Evolutionary conservation across 2,329 filamentous ascomycete genomes (phyloP).

Genomic region (Fusarium secorum): DNA sequence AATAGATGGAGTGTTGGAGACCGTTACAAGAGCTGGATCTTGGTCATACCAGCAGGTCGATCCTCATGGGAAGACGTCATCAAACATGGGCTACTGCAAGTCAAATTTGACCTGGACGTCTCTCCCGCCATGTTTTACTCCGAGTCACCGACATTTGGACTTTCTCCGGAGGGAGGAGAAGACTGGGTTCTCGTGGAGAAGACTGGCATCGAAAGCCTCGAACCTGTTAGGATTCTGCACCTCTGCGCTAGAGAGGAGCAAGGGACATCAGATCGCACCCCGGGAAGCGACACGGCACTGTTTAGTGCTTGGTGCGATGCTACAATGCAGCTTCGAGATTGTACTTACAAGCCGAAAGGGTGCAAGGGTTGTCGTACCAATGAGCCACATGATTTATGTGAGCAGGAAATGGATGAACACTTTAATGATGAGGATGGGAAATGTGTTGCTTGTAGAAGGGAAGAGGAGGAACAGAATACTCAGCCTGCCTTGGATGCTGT

Average conservation of each 20-base stretch:
- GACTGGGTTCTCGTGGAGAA: slow-evolving; percentile 6
- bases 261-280: neutral
- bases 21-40: slow-evolving; percentile 24
- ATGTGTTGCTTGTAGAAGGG: slow-evolving; percentile 24
- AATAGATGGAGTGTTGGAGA: neutral
- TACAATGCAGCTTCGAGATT: neutral
- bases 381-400: slow-evolving; percentile 6
- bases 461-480: neutral
- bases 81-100: slow-evolving; percentile 12
- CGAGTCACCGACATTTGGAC: neutral
- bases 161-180: neutral
- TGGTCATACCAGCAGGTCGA: slow-evolving; percentile 5
- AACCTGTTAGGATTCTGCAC: neutral
- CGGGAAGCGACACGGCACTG: neutral
- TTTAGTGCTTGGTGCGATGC: neutral
- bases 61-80: slow-evolving; percentile 16
- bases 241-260: neutral
- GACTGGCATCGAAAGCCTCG: neutral
- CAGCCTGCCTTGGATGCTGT: neutral
- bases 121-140: neutral
- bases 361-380: slow-evolving; percentile 5
- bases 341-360: neutral
- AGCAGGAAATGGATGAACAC: slow-evolving; percentile 17
- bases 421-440: slow-evolving; percentile 24
- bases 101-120: slow-evolving; percentile 19